Evolutionary conservation across 2,329 filamentous ascomycete species (phyloP), one percentile per base, ranked within the genome.

Genomic region (Aspergillus novoparasiticus): DNA sequence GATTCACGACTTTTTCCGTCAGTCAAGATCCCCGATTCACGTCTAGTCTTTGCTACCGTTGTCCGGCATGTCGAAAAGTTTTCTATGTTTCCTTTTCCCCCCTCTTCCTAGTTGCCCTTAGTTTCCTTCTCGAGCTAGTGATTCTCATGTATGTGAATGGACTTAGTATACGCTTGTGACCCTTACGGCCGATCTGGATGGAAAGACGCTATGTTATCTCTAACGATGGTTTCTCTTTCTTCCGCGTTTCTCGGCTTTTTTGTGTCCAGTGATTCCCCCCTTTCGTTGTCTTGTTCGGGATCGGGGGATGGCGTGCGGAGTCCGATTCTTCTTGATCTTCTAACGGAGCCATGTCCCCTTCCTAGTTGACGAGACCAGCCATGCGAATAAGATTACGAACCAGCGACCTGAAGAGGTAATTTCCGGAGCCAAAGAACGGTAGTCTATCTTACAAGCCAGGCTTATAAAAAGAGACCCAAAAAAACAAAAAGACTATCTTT

Each of bases 41-140:
- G 69, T 73, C 72, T 75, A 72, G 73, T 75, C 69, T 67, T 71
- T 69, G 70, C 71, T 72, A 67, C 68, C 67, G 69, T 76, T 73
- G 71, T 73, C 69, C 67, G 73, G 69, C 74, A 74, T 68, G 75
- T 74, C 70, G 71, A 78, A 77, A 77, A 76, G 75, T 77, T 76
- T 73, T 45, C 36, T 58, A 56, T 65, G 62, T 58, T 67, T 67
- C 65, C 60, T 65, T 58, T 62, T 64, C 63, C 12, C 51, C 32
- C 34, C 62, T 61, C 65, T 57, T 63, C 66, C 64, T 67, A 64
- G 68, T 60, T 61, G 62, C 58, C 56, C 64, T 63, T 57, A 62
- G 66, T 67, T 70, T 64, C 69, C 73, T 73, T 71, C 70, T 28
- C 58, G 45, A 60, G 60, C 71, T 73, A 68, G 60, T 68, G 72